Evolutionary conservation across 306 rosid species (phyloP).

Genomic region (Gastrolobium villosum): DNA sequence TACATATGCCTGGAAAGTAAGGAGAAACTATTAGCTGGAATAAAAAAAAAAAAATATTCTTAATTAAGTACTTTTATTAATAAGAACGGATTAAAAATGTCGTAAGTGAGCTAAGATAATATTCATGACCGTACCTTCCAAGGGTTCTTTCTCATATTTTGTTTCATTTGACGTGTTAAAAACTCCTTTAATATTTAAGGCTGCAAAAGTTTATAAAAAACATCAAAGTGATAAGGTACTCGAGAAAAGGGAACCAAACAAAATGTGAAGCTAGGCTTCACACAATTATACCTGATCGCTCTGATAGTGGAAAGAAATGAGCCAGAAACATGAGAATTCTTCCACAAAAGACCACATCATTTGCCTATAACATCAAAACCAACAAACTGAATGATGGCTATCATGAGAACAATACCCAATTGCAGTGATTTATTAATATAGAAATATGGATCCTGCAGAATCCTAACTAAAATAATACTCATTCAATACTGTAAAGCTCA

Average conservation of each 20-base stretch:
- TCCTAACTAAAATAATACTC: slow-evolving; percentile 18
- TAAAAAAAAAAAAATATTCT: slow-evolving; percentile 1
- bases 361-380: slow-evolving; percentile 66
- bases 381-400: slow-evolving; percentile 20
- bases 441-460: not conserved
- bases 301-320: slow-evolving; percentile 94
- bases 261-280: slow-evolving; percentile 37
- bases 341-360: slow-evolving; percentile 96
- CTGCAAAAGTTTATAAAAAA: slow-evolving; percentile 61
- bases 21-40: slow-evolving; percentile 29
- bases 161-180: slow-evolving; percentile 97
- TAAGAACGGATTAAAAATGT: slow-evolving; percentile 34
- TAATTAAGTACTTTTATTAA: not conserved
- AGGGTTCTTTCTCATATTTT: slow-evolving; percentile 92
- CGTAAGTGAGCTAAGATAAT: slow-evolving; percentile 33
- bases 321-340: slow-evolving; percentile 98
- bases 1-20: slow-evolving; percentile 81
- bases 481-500: slow-evolving; percentile 2
- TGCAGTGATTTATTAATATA: slow-evolving; percentile 5
- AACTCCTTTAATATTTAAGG: slow-evolving; percentile 97
- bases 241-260: slow-evolving; percentile 40
- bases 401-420: slow-evolving; percentile 16
- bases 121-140: slow-evolving; percentile 68
- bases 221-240: slow-evolving; percentile 34
- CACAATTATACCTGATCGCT: slow-evolving; percentile 80